Conservation (phyloP, 495 filamentous ascomycete species). For the Penicillium tannophilum region DNA sequence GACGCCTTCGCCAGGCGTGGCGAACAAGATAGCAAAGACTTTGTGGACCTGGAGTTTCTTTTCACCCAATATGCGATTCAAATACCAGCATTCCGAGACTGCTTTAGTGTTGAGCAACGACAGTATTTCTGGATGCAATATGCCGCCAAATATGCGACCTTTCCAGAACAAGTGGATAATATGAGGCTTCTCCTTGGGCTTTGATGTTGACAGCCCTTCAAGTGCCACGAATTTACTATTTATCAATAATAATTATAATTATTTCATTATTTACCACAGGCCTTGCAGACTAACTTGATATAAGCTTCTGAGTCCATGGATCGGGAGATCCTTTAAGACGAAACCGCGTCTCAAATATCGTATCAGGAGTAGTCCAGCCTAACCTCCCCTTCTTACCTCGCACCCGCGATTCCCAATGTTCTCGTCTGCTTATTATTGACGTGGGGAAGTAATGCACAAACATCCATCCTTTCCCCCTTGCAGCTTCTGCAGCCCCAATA, state of each 20-base stretch:
- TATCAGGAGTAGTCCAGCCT: constrained; percentile 31
- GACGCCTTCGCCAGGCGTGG: constrained; percentile 24
- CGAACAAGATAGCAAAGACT: constrained; percentile 27
- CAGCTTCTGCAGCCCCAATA: constrained; percentile 18
- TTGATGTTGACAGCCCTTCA: constrained; percentile 7
- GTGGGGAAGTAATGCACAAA: constrained; percentile 30
- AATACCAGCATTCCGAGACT: constrained; percentile 23
- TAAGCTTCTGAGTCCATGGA: constrained; percentile 32
- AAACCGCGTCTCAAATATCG: constrained; percentile 31
- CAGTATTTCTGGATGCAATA: constrained; percentile 25
- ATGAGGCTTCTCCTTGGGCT: constrained; percentile 23
- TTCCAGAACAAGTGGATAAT: constrained; percentile 26
- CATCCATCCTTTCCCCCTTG: constrained; percentile 27
- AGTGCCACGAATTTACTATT: not conserved
- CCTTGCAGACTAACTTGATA: constrained; percentile 18
- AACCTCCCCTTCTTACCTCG: constrained; percentile 30
- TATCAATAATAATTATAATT: constrained; percentile 10
- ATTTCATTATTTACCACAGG: constrained; percentile 13
- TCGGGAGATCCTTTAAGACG: constrained; percentile 31
- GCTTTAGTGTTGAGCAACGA: constrained; percentile 22
- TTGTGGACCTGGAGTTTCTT: constrained; percentile 27
- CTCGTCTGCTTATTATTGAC: constrained; percentile 26
- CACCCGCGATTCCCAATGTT: constrained; percentile 31
- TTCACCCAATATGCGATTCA: constrained; percentile 25
- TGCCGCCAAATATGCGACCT: constrained; percentile 21